Conservation (phyloP, 78 protist genomes). For the Dictyostelium purpureum region DNA sequence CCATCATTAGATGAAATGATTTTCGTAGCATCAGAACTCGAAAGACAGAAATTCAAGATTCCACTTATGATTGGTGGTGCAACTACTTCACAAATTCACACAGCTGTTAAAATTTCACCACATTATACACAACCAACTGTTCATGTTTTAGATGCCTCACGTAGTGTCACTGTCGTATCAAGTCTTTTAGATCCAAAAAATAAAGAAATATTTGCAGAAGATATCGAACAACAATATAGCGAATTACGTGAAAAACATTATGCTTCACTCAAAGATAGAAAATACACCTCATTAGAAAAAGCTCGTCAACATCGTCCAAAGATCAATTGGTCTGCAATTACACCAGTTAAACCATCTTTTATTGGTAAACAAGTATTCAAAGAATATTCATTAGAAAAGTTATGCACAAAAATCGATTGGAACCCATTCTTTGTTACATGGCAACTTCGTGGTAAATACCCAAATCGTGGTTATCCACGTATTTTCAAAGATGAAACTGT, state of each 20-base stretch:
- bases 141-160: constrained; percentile 98
- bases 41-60: constrained; percentile 86
- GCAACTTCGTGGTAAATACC: constrained; percentile 97
- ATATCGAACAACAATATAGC: constrained; percentile 83
- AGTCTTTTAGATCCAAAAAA: constrained; percentile 82
- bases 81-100: constrained; percentile 98
- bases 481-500: constrained; percentile 96
- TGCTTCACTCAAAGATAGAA: constrained; percentile 90
- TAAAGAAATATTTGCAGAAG: constrained; percentile 84
- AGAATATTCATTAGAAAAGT: constrained; percentile 84
- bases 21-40: constrained; percentile 95
- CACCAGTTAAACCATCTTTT: constrained; percentile 73
- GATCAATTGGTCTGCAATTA: constrained; percentile 74
- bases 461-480: constrained; percentile 98
- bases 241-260: constrained; percentile 96
- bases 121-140: constrained; percentile 87
- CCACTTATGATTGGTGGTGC: constrained; percentile 99
- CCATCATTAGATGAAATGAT: constrained; percentile 99
- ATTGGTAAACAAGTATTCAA: constrained; percentile 43
- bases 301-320: constrained; percentile 75
- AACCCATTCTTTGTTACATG: constrained; percentile 95
- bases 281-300: constrained; percentile 87
- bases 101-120: constrained; percentile 98
- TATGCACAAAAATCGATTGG: constrained; percentile 97
- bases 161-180: constrained; percentile 89